These are phyloP conservation scores for Eucalyptus leucophloia DNA, from an alignment of 345 rosid genomes.

Conservation along the genomic window DNA sequence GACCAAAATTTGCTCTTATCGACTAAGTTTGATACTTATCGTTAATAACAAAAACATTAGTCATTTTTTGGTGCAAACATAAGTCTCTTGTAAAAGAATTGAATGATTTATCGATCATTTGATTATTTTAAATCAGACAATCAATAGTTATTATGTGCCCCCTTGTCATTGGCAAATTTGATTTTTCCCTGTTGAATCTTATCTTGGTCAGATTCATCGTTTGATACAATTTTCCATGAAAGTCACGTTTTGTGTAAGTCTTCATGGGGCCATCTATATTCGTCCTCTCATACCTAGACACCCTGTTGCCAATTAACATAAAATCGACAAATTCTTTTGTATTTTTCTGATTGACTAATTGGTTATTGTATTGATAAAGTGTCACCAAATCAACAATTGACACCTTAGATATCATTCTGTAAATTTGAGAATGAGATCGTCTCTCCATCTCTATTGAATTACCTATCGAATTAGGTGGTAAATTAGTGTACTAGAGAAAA, in stretches of 20 bases:
- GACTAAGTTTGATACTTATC: not conserved
- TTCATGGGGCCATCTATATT: not conserved
- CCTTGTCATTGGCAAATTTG: not conserved
- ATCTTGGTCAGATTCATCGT: not conserved
- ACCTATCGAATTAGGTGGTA: not conserved
- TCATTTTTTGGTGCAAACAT: not conserved
- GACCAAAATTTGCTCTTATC: not conserved
- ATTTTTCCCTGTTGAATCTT: not conserved
- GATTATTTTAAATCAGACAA: not conserved
- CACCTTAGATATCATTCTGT: not conserved
- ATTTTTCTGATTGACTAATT: not conserved
- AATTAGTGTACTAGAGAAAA: not conserved
- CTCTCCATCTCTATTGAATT: not conserved
- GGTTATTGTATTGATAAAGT: not conserved
- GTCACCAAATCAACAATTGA: not conserved
- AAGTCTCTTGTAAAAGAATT: not conserved
- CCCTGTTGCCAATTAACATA: not conserved
- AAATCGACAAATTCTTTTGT: not conserved
- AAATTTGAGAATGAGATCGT: too few species aligned
- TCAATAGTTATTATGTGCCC: not conserved
- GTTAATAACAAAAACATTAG: too few species aligned
- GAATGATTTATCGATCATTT: not conserved
- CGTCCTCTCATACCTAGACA: not conserved
- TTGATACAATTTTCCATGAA: not conserved
- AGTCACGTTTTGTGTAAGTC: not conserved